phyloP scores from a whole-genome alignment of 371 early-diverging fungal genomes.

The Encephalitozoon intestinalis region DNA sequence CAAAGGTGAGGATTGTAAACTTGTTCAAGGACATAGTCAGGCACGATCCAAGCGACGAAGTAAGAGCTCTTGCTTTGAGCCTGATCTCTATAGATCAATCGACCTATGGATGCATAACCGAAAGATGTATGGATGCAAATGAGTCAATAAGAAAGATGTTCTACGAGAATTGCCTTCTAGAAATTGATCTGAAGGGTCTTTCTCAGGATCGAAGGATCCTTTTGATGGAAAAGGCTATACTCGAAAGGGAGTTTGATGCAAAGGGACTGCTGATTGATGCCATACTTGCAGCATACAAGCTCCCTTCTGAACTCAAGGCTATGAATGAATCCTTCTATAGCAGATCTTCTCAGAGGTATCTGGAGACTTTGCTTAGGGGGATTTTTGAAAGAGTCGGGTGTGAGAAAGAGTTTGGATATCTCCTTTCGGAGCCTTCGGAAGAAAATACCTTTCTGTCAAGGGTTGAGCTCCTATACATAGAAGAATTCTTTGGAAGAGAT shows the following conservation, averaged over 20 bases:
- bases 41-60: constrained; percentile 34
- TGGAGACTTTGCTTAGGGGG: neutral
- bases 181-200: constrained; percentile 32
- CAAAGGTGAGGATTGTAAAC: constrained; percentile 11
- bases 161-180: constrained; percentile 27
- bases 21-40: constrained; percentile 44
- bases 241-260: constrained; percentile 46
- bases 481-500: constrained; percentile 41
- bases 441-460: neutral
- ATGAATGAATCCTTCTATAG: constrained; percentile 18
- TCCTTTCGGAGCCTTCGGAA: neutral
- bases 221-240: constrained; percentile 33
- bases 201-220: constrained; percentile 8
- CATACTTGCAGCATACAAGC: neutral
- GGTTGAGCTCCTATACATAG: constrained; percentile 12
- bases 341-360: neutral
- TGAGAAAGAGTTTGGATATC: neutral
- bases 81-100: constrained; percentile 9
- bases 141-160: constrained; percentile 40
- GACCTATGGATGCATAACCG: constrained; percentile 31
- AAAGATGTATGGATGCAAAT: constrained; percentile 42
- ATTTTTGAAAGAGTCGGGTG: constrained; percentile 10
- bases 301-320: neutral
- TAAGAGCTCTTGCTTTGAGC: constrained; percentile 28
- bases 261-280: neutral